Conservation (phyloP, 345 rosid species). For the Syzygium oleosum region DNA sequence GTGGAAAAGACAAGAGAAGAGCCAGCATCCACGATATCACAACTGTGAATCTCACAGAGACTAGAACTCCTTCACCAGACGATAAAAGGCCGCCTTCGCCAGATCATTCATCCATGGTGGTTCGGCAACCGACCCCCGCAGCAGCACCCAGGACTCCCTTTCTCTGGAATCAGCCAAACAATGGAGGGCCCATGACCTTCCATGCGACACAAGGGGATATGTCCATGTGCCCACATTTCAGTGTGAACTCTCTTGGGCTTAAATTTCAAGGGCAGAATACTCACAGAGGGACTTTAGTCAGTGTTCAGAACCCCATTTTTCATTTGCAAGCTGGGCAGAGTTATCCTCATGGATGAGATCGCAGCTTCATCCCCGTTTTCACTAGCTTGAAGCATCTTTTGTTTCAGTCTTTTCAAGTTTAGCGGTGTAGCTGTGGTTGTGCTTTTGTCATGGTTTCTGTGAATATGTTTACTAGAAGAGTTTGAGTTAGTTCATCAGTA, state of each 20-base stretch:
- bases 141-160: slow-evolving; percentile 29
- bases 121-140: slow-evolving; percentile 22
- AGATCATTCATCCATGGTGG: slow-evolving; percentile 20
- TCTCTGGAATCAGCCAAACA: slow-evolving; percentile 40
- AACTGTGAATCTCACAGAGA: slow-evolving; percentile 56
- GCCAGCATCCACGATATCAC: slow-evolving; percentile 98
- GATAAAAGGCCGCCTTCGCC: slow-evolving; percentile 25
- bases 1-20: slow-evolving; percentile 89
- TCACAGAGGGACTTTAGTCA: slow-evolving; percentile 20
- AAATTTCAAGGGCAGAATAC: slow-evolving; percentile 29
- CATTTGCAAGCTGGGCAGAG: slow-evolving; percentile 35
- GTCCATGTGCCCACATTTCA: slow-evolving; percentile 30
- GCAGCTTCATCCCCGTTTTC: background rate
- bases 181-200: slow-evolving; percentile 27
- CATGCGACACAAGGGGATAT: slow-evolving; percentile 22
- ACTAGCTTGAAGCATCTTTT: background rate
- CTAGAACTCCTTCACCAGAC: slow-evolving; percentile 45
- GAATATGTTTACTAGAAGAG: background rate
- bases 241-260: slow-evolving; percentile 23
- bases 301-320: slow-evolving; percentile 32
- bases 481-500: background rate
- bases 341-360: slow-evolving; percentile 38
- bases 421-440: slow-evolving; percentile 20
- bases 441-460: background rate
- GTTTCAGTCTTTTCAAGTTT: slow-evolving; percentile 3